Evolutionary conservation across 441 rosid genomes (phyloP).

Genomic region (Gossypium schwendimanii): DNA sequence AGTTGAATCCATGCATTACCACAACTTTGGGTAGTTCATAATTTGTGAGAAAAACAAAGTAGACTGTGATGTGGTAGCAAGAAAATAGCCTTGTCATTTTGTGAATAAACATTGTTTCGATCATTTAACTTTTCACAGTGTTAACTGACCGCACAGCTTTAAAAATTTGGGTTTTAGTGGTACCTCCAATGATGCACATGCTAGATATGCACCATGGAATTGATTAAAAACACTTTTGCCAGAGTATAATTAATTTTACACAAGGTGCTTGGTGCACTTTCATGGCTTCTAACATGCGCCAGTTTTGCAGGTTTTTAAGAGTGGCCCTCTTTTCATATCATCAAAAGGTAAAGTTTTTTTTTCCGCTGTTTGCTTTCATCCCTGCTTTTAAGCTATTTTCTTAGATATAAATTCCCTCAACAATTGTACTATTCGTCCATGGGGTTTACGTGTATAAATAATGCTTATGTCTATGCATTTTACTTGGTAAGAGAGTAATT

Average conservation of each 20-base stretch:
- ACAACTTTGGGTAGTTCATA: background rate
- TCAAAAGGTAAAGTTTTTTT: constrained; percentile 58
- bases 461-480: background rate
- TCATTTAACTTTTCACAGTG: background rate
- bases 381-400: constrained; percentile 1
- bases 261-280: constrained; percentile 1
- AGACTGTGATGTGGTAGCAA: background rate
- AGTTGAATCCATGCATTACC: background rate
- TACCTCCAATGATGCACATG: background rate
- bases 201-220: background rate
- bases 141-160: background rate
- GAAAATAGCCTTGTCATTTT: background rate
- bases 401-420: background rate
- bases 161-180: background rate
- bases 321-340: constrained; percentile 93
- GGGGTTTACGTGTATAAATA: background rate
- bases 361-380: constrained; percentile 4
- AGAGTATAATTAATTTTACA: constrained; percentile 8
- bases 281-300: constrained; percentile 10
- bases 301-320: constrained; percentile 76
- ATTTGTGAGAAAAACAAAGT: background rate
- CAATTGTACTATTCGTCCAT: background rate
- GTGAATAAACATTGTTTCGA: background rate
- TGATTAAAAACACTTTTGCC: background rate
- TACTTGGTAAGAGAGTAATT: background rate